These are phyloP conservation scores for Bruguiera hainesii DNA, from an alignment of 441 rosid species.

Conservation along the genomic window DNA sequence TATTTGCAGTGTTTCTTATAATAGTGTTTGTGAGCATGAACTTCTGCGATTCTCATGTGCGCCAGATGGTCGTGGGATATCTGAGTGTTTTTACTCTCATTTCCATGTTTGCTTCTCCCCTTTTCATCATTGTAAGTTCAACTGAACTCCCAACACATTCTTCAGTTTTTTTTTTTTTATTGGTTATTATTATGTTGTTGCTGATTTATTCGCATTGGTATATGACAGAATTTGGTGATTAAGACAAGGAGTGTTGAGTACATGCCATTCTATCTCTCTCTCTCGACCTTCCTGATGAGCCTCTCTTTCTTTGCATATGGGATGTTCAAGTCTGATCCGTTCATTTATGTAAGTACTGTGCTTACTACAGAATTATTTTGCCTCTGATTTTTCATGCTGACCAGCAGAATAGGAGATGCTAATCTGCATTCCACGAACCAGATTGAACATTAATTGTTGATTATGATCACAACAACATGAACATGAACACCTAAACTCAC, in stretches of 20 bases:
- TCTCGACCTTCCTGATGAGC: constrained; percentile 62
- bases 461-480: too few species aligned
- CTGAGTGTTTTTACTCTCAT: constrained; percentile 50
- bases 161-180: not conserved
- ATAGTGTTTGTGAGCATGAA: constrained; percentile 39
- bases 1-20: constrained; percentile 26
- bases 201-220: not conserved
- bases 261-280: constrained; percentile 65
- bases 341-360: constrained; percentile 41
- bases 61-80: constrained; percentile 48
- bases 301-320: constrained; percentile 49
- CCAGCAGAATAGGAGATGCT: not conserved
- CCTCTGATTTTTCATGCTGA: not conserved
- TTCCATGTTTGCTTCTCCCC: constrained; percentile 67
- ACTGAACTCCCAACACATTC: not conserved
- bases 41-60: constrained; percentile 15
- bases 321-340: constrained; percentile 41
- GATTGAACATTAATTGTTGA: not conserved
- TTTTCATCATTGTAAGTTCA: constrained; percentile 46
- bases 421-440: not conserved
- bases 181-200: constrained; percentile 3
- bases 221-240: constrained; percentile 51
- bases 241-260: constrained; percentile 55
- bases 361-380: not conserved
- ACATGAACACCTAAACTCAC: too few species aligned